phyloP scores from a whole-genome alignment of 1,284 basidiomycete genomes.

The Sporisorium exsertum region DNA sequence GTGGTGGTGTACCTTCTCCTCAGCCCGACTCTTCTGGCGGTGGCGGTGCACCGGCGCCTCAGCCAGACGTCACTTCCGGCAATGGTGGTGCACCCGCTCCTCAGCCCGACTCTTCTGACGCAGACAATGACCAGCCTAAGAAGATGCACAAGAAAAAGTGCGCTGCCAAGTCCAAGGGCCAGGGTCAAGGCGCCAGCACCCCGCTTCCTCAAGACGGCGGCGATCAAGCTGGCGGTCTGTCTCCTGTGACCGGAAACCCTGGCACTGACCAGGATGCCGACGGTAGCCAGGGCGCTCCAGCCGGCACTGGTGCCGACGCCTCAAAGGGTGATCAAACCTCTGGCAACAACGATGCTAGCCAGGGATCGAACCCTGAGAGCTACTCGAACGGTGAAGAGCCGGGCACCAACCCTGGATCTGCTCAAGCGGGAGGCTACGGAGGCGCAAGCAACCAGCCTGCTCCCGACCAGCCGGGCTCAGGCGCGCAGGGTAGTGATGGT shows the following conservation, averaged over 20 bases:
- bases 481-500: neutral
- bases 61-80: neutral
- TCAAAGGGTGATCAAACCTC: neutral
- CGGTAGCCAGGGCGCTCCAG: neutral
- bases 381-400: neutral
- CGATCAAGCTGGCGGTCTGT: neutral
- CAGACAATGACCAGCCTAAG: neutral
- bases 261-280: neutral
- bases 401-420: neutral
- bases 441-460: neutral
- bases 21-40: slow-evolving; percentile 1
- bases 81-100: neutral
- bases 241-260: neutral
- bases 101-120: neutral
- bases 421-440: neutral
- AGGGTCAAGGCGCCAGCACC: neutral
- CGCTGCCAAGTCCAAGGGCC: slow-evolving; percentile 10
- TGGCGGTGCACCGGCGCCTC: too few relatives aligned
- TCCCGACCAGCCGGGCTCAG: neutral
- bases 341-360: neutral
- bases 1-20: neutral
- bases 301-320: neutral
- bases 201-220: neutral
- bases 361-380: neutral
- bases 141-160: slow-evolving; percentile 35